phyloP scores from a whole-genome alignment of 768 basidiomycete genomes.

The Serpula lacrymans region DNA sequence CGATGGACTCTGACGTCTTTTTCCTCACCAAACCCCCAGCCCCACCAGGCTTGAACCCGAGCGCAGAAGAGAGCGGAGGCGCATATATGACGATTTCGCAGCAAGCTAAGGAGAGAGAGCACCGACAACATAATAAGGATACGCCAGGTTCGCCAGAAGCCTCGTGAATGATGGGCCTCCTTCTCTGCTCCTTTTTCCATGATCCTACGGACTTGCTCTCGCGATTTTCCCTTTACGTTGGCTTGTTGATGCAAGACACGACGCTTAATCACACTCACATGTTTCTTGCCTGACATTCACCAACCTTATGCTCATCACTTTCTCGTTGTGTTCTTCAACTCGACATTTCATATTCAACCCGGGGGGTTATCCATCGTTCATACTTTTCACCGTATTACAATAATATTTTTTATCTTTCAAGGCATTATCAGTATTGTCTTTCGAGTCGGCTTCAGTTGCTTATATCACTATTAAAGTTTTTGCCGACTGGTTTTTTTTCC shows the following conservation, averaged over 20 bases:
- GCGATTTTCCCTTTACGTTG: slow-evolving; percentile 11
- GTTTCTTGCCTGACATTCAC: slow-evolving; percentile 14
- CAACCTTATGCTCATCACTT: slow-evolving; percentile 13
- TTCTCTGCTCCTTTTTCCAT: slow-evolving; percentile 5
- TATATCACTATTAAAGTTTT: slow-evolving; percentile 23
- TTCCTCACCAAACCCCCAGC: slow-evolving; percentile 55
- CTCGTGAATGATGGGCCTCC: slow-evolving; percentile 23
- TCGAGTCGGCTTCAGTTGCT: slow-evolving; percentile 21
- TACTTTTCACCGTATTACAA: slow-evolving; percentile 26
- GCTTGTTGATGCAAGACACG: slow-evolving; percentile 26
- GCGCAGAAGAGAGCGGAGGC: slow-evolving; percentile 70
- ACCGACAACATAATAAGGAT: slow-evolving; percentile 35
- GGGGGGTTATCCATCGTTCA: slow-evolving; percentile 18
- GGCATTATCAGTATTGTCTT: slow-evolving; percentile 26
- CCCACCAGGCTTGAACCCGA: slow-evolving; percentile 62
- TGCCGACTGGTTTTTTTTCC: no score
- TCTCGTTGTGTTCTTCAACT: slow-evolving; percentile 19
- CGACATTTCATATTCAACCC: slow-evolving; percentile 11
- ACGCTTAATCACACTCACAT: slow-evolving; percentile 21
- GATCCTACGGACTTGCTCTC: slow-evolving; percentile 16
- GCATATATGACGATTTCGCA: slow-evolving; percentile 87
- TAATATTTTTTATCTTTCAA: slow-evolving; percentile 26
- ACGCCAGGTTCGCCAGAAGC: slow-evolving; percentile 21
- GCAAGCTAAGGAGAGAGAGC: slow-evolving; percentile 70
- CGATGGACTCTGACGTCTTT: slow-evolving; percentile 57